Evolutionary conservation across 2,329 filamentous ascomycete genomes (phyloP).

Genomic region (Phaeomoniella chlamydospora): DNA sequence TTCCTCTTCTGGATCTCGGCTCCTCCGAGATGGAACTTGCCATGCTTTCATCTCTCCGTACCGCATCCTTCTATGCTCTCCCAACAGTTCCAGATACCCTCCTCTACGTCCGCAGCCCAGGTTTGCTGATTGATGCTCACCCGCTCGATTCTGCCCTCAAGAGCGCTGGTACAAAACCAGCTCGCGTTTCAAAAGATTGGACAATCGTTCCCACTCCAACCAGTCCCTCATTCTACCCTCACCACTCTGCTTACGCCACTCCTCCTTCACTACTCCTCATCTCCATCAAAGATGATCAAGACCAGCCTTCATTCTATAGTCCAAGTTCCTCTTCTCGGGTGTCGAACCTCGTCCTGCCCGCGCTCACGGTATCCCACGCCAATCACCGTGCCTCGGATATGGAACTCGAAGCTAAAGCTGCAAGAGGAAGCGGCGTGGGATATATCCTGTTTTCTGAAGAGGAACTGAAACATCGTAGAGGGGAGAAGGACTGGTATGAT

Average conservation of each 20-base stretch:
- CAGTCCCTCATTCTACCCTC: neutral
- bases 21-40: slow-evolving; percentile 7
- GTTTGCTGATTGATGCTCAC: neutral
- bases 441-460: slow-evolving; percentile 10
- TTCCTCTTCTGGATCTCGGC: slow-evolving; percentile 3
- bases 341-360: neutral
- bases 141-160: neutral
- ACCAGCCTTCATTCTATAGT: neutral
- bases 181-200: slow-evolving; percentile 5
- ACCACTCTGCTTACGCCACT: neutral
- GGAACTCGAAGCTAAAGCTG: slow-evolving; percentile 1
- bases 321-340: neutral
- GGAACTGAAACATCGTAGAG: slow-evolving; percentile 1
- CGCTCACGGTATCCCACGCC: neutral
- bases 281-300: neutral
- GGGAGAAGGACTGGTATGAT: neutral
- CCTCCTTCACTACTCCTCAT: neutral
- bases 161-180: neutral
- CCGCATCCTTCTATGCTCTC: neutral
- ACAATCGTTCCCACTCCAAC: neutral
- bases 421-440: slow-evolving; percentile 3
- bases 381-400: slow-evolving; percentile 1
- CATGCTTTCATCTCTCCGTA: neutral
- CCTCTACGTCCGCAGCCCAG: neutral
- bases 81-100: neutral